Evolutionary conservation across 1,284 basidiomycete genomes (phyloP).

Genomic region (Cryptococcus amylolentus): DNA sequence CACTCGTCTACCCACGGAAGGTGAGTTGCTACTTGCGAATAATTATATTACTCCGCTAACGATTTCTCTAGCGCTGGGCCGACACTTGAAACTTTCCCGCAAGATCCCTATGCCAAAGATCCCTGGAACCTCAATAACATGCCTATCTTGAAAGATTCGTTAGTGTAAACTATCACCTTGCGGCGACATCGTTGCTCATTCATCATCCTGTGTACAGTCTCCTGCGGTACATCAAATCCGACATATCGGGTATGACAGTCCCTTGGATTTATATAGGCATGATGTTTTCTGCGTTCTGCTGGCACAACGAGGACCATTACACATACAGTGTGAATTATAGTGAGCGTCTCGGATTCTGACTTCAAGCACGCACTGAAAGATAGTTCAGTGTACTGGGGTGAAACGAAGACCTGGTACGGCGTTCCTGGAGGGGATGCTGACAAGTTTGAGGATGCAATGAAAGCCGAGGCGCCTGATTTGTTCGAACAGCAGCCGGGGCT

Average conservation of each 20-base stretch:
- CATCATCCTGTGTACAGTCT: constrained; percentile 16
- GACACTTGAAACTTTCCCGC: constrained; percentile 85
- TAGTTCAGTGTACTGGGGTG: constrained; percentile 89
- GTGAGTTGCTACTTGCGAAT: constrained; percentile 52
- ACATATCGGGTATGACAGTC: constrained; percentile 99
- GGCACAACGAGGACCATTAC: constrained; percentile 99
- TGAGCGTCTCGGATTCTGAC: constrained; percentile 51
- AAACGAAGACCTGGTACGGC: constrained; percentile 99
- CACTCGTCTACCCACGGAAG: constrained; percentile 97
- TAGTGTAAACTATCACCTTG: constrained; percentile 52
- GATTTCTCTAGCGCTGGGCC: constrained; percentile 72
- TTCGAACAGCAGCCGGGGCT: constrained; percentile 97
- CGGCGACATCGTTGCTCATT: constrained; percentile 43
- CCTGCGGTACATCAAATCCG: constrained; percentile 84
- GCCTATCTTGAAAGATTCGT: constrained; percentile 79
- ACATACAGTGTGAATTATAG: constrained; percentile 95
- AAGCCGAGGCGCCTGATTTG: constrained; percentile 92
- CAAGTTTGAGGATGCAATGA: constrained; percentile 94
- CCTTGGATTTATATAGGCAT: constrained; percentile 99
- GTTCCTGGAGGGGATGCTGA: constrained; percentile 91
- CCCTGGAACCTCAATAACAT: constrained; percentile 99
- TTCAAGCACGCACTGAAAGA: constrained; percentile 25
- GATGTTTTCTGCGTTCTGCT: constrained; percentile 99
- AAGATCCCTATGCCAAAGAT: constrained; percentile 80
- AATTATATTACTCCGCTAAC: background rate